These are phyloP conservation scores for Eimeria tenella DNA, from an alignment of 169 alveolate species.

Conservation along the genomic window DNA sequence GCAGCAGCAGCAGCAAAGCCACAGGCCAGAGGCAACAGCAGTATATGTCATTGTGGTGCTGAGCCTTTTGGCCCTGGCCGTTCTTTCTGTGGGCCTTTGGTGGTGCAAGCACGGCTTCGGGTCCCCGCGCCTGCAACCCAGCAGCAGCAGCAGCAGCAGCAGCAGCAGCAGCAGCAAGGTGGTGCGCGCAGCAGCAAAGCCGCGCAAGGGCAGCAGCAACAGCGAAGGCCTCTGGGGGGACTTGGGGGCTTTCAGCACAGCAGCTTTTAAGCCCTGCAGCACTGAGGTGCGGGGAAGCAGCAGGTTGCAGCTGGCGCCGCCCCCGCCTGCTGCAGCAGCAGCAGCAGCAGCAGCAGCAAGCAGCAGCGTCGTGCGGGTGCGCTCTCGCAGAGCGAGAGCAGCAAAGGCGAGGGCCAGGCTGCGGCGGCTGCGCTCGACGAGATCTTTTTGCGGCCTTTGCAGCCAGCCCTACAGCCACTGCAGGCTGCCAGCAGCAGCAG, in stretches of 20 bases:
- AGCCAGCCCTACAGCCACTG: no score
- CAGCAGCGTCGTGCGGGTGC: background rate
- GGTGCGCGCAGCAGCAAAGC: background rate
- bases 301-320: background rate
- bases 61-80: background rate
- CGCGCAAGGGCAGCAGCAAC: background rate
- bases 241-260: no score
- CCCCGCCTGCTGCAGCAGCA: background rate
- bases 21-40: background rate
- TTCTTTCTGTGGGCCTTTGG: constrained; percentile 4
- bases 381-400: background rate
- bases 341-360: background rate
- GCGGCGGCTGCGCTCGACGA: background rate
- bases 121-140: background rate
- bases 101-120: constrained; percentile 1
- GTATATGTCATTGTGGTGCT: background rate
- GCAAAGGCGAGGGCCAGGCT: background rate
- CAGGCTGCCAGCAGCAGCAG: background rate
- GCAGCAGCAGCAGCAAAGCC: no score
- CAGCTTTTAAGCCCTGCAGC: no score
- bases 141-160: background rate
- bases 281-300: no score
- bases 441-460: background rate
- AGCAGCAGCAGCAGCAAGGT: background rate
- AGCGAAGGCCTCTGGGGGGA: no score